Evolutionary conservation across 176 grass and related monocot genomes (phyloP), one percentile per base, ranked within the genome.

Genomic region (Olyra latifolia): DNA sequence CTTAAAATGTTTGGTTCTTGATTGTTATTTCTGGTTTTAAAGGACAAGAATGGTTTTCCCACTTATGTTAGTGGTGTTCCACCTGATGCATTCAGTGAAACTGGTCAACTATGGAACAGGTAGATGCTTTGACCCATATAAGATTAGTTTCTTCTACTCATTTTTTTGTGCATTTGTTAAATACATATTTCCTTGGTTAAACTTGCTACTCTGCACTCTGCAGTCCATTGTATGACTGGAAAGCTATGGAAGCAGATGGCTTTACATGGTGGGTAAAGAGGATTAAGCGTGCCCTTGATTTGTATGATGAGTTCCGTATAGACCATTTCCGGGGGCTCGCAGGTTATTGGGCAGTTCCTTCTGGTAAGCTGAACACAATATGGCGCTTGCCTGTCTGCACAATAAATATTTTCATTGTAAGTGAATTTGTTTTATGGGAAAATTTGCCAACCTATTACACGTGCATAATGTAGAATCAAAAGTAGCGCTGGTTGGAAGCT

Each of bases 231-330:
- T 98, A 98, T 41, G 88, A 98, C 71, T 98, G 95, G 95, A 87
- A 86, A 74, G 78, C 90, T 87, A 98, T 98, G 95, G 92, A 98
- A 77, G 85, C 45, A 52, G 84, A 81, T 44, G 90, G 88, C 6
- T 98, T 92, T 88, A 48, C 77, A 64, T 98, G 95, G 95, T 98
- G 95, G 95, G 61, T 91, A 88, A 82, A 92, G 65, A 94, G 95
- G 91, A 98, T 98, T 74, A 90, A 83, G 39, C 95, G 95, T 47
- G 95, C 95, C 16, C 90, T 98, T 91, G 95, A 98, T 89, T 88
- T 98, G 60, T 98, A 98, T 55, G 92, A 98, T 67, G 95, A 98
- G 87, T 98, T 98, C 55, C 89, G 95, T 40, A 98, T 98, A 70
- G 95, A 98, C 42, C 95, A 98, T 91, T 98, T 98, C 78, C 92